These are phyloP conservation scores for Arthrinium phaeospermum DNA, from an alignment of 2,329 filamentous ascomycete genomes.

Conservation along the genomic window DNA sequence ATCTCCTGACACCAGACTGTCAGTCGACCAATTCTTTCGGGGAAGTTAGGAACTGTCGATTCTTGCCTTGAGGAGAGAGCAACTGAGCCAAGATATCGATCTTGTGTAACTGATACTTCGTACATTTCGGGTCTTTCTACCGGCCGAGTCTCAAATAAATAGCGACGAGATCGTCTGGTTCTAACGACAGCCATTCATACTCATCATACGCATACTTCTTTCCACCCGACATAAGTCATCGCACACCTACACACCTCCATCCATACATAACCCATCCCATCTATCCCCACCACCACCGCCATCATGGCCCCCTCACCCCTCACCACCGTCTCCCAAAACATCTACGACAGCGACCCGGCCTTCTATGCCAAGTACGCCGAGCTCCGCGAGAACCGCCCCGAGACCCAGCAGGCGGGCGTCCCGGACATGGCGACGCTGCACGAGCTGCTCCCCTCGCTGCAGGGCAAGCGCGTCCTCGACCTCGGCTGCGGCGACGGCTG, in stretches of 20 bases:
- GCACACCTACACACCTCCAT: neutral
- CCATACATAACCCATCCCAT: too few relatives aligned
- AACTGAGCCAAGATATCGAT: neutral
- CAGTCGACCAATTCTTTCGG: neutral
- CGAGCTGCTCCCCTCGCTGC: conserved; percentile 42
- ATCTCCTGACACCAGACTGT: neutral
- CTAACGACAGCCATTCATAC: neutral
- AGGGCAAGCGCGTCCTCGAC: conserved; percentile 45
- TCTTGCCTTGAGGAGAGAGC: neutral
- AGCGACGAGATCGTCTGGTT: neutral
- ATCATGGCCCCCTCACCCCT: neutral
- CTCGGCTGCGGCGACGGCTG: conserved; percentile 54
- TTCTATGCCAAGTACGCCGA: conserved; percentile 11
- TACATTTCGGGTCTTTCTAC: neutral
- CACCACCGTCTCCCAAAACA: neutral
- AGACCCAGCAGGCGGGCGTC: conserved; percentile 9
- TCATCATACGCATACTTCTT: neutral
- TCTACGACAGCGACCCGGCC: conserved; percentile 5
- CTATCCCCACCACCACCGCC: too few relatives aligned
- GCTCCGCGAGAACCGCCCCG: neutral
- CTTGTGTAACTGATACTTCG: neutral
- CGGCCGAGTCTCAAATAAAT: neutral
- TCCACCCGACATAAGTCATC: neutral
- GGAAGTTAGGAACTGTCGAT: neutral
- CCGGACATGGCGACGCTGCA: conserved; percentile 13